A percentile compares a stretch with the other conserved stretches of the same genome.
phyloP scores from a whole-genome alignment of 805 yeast species.

The Spathaspora sp. region DNA sequence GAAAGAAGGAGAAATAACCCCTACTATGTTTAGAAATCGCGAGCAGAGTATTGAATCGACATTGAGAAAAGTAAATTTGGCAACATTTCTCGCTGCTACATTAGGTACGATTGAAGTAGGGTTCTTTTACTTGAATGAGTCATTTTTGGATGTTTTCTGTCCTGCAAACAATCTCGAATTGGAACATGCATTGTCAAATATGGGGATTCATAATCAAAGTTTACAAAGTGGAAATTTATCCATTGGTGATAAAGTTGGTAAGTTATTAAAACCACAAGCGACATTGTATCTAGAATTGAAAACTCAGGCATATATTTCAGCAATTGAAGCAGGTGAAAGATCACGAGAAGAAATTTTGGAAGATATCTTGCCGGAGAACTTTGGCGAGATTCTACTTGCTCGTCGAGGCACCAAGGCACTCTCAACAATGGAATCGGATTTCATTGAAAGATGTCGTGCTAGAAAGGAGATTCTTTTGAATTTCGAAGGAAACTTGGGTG shows the following conservation, averaged over 20 bases:
- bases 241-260: conserved; percentile 45
- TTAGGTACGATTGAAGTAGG: conserved; percentile 85
- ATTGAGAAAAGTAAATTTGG: conserved; percentile 78
- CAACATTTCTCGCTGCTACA: conserved; percentile 85
- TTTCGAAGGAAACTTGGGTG: conserved; percentile 52
- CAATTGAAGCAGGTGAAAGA: conserved; percentile 62
- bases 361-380: conserved; percentile 67
- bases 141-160: conserved; percentile 83
- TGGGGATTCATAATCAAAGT: conserved; percentile 26
- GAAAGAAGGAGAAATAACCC: conserved; percentile 60
- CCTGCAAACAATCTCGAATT: conserved; percentile 62
- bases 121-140: conserved; percentile 78
- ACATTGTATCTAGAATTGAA: conserved; percentile 79
- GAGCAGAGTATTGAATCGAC: conserved; percentile 63
- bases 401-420: conserved; percentile 38
- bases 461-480: conserved; percentile 61
- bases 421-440: conserved; percentile 78
- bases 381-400: conserved; percentile 44
- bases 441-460: conserved; percentile 66
- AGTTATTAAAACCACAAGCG: conserved; percentile 77
- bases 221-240: conserved; percentile 31
- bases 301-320: conserved; percentile 93
- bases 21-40: conserved; percentile 53
- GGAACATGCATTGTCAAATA: conserved; percentile 35
- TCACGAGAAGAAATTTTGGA: conserved; percentile 65